phyloP scores from a whole-genome alignment of 2,329 filamentous ascomycete species.

The Xylariaceae sp. region DNA sequence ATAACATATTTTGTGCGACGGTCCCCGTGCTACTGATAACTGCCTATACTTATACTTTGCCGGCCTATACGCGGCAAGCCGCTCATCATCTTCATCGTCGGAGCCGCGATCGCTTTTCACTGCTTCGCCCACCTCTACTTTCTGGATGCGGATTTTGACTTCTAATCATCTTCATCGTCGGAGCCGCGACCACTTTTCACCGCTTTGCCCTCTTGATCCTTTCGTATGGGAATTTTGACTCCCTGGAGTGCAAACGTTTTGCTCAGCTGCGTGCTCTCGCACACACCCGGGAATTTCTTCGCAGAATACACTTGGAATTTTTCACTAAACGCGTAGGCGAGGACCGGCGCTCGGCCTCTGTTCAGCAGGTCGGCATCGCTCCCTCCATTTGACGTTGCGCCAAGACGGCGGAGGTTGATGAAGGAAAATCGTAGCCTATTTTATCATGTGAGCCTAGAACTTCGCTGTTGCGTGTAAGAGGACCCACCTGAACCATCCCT shows the following conservation, averaged over 20 bases:
- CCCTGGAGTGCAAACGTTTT: slow-evolving; percentile 91
- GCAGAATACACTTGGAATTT: slow-evolving; percentile 91
- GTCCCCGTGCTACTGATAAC: not conserved
- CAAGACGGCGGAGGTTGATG: slow-evolving; percentile 69
- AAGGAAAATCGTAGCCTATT: slow-evolving; percentile 65
- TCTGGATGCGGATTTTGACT: slow-evolving; percentile 94
- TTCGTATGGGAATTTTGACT: slow-evolving; percentile 94
- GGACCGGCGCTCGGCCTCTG: slow-evolving; percentile 70
- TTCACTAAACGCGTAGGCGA: slow-evolving; percentile 82
- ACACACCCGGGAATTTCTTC: slow-evolving; percentile 97
- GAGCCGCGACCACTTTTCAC: slow-evolving; percentile 39
- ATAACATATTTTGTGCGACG: not conserved
- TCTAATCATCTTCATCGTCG: slow-evolving; percentile 61
- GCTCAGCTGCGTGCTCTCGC: slow-evolving; percentile 85
- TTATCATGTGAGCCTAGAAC: slow-evolving; percentile 10
- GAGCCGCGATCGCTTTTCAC: slow-evolving; percentile 39
- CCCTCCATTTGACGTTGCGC: slow-evolving; percentile 34
- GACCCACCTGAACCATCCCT: slow-evolving; percentile 79
- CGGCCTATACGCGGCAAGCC: too few relatives aligned
- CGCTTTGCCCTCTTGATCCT: slow-evolving; percentile 57
- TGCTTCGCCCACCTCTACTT: slow-evolving; percentile 57
- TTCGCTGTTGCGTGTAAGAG: not conserved
- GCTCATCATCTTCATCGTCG: slow-evolving; percentile 51
- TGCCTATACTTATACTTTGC: too few relatives aligned
- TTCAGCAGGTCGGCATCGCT: slow-evolving; percentile 54